Base-by-base conservation (phyloP, 163 green algal species). In the Botryococcus braunii region DNA sequence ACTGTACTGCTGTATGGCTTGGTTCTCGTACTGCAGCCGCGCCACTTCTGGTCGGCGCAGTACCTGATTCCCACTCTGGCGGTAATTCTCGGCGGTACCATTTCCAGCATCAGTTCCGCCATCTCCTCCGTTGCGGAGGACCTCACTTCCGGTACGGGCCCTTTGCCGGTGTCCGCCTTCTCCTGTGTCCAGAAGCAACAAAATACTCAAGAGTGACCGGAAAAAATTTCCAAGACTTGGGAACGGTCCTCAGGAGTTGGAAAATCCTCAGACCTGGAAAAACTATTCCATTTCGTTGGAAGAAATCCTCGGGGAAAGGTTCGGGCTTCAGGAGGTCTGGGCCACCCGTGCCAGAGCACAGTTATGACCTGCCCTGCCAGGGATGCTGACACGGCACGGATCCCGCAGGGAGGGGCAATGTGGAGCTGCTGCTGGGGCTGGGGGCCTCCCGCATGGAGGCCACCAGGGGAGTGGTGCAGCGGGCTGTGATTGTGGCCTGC, bases 51-150 rank as follows among this genome's bases (percentile, higher is more conserved):
- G 66, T 71, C 80, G 29, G 73, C 87, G 0, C 84, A 90, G 69
- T 92, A 90, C 69, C 37, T 87, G 25, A 88, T 94, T 23, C 85
- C 87, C 25, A 75, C 91, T 39, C 65, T 70, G 61, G 87, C 83
- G 52, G 89, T 92, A 81, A 64, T 95, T 66, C 73, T 94, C 73
- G 88, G 88, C 63, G 93, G 91, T 68, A 77, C 82, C n/a, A 88
- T 88, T 67, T 35, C 68, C 37, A 77, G 83, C 41, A 77, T 95
- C 34, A 84, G 77, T 9, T 69, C 94, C 1, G 88, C 86, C 1
- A 74, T 96, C n/a, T 76, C 71, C 40, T 77, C 83, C 2, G 63
- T 88, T 21, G 70, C 94, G 50, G 82, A 95, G 21, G 88, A 94
- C 62, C 68, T 94, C 7, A 76, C 77, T 2, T 61, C 74, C 40